These are phyloP conservation scores for Daldinia caldariorum DNA, from an alignment of 495 filamentous ascomycete species.

Conservation along the genomic window DNA sequence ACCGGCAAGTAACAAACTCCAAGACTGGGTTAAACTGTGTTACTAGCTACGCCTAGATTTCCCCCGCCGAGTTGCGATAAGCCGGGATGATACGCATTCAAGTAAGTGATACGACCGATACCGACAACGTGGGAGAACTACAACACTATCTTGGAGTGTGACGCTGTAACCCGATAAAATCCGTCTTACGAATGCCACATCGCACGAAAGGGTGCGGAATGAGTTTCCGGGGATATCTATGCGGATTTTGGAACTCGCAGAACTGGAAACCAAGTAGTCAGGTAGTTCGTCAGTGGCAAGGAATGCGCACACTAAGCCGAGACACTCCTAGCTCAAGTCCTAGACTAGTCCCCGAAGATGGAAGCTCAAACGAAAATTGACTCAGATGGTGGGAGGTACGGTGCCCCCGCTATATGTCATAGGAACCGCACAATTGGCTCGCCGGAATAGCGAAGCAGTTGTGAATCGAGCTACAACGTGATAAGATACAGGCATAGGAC, in stretches of 20 bases:
- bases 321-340: constrained; percentile 20
- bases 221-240: background rate
- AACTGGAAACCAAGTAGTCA: constrained; percentile 7
- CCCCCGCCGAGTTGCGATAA: constrained; percentile 16
- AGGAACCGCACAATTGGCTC: constrained; percentile 12
- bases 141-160: constrained; percentile 19
- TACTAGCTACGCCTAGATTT: constrained; percentile 1
- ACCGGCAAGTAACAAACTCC: background rate
- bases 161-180: constrained; percentile 28
- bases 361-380: constrained; percentile 41
- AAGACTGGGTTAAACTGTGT: no score
- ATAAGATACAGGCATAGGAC: background rate
- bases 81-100: constrained; percentile 8
- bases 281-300: constrained; percentile 29
- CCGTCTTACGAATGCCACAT: constrained; percentile 33
- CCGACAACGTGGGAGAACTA: constrained; percentile 28
- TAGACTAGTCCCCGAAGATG: constrained; percentile 14
- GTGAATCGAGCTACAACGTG: constrained; percentile 12
- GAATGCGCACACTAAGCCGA: constrained; percentile 13
- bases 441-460: constrained; percentile 20
- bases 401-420: constrained; percentile 2
- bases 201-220: background rate
- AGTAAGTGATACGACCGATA: constrained; percentile 15
- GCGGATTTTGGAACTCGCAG: constrained; percentile 25
- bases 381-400: constrained; percentile 25